Evolutionary conservation across 768 basidiomycete genomes (phyloP), one percentile per base, ranked within the genome.

Genomic region (Gautieria morchelliformis): DNA sequence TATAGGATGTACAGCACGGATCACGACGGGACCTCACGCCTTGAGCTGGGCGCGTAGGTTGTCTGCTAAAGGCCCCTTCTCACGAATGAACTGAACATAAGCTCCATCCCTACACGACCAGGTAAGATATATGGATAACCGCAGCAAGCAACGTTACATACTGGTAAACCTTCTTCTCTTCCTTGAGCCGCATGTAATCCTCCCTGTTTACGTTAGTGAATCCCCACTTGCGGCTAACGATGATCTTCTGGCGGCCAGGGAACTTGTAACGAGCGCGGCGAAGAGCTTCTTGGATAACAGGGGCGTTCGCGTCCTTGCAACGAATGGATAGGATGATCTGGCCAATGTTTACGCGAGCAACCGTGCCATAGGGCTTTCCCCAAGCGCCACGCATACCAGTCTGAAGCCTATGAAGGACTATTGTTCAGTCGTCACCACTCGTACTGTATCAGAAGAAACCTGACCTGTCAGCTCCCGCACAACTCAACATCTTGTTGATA

Each of bases 401-500:
- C 70, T 93, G 90, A 59, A 95, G 82, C 68, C 90, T 89, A 63
- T 1, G 53, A 27, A 20, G 14, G 24, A 35, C 35, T 19, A 32
- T 20, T 11, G 35, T 27, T 27, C 11, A 30, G 57, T 53, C 24
- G 20, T 30, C 40, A 22, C 7, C 19, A 24, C 27, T 32, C 32
- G 9, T 17, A 32, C 24, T 4, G 22, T 39, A 42, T 40, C 46
- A 19, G 22, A 12, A 45, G 50, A n/a, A 6, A 7, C 70, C 82
- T 47, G 60, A 87, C 90, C 91, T 79, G 92, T 99, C 96, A 66
- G 96, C 94, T 65, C 96, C 95, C 65, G 96, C 96, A 71, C 96
- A 98, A 59, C 87, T 89, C 80, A 98, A 89, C 91, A 96, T 98
- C 86, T 99, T 98, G 89, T 98, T 96, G 85, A 96, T 96, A 62